Evolutionary conservation across 805 yeast genomes (phyloP).

Genomic region (Candida gorgasii): DNA sequence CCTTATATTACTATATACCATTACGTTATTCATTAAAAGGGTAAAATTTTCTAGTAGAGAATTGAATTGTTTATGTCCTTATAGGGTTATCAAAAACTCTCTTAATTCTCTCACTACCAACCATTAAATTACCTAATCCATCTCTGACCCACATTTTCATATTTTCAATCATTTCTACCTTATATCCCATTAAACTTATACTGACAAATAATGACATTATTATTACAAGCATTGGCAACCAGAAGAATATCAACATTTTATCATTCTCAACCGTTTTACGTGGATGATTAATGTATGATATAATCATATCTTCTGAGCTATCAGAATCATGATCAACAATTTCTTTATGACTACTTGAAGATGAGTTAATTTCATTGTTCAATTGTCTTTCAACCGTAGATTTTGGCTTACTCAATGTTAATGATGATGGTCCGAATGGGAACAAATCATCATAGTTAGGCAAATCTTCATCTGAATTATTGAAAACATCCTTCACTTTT

Average conservation of each 20-base stretch:
- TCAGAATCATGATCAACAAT: constrained; percentile 30
- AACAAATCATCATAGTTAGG: constrained; percentile 78
- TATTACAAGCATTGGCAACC: constrained; percentile 77
- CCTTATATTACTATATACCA: constrained; percentile 6
- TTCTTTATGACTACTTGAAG: background rate
- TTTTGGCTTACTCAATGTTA: constrained; percentile 31
- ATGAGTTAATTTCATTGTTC: constrained; percentile 17
- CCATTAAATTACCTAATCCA: constrained; percentile 42
- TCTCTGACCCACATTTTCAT: constrained; percentile 35
- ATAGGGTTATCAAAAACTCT: constrained; percentile 22
- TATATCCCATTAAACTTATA: constrained; percentile 38
- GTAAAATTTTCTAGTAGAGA: no score
- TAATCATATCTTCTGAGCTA: constrained; percentile 45
- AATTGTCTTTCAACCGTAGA: constrained; percentile 32
- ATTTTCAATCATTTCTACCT: constrained; percentile 35
- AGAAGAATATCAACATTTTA: constrained; percentile 82
- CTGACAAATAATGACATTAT: constrained; percentile 52
- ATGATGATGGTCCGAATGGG: constrained; percentile 49
- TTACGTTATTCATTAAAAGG: constrained; percentile 3
- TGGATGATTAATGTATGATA: constrained; percentile 44
- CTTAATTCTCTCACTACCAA: constrained; percentile 43
- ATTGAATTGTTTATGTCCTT: background rate
- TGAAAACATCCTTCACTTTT: constrained; percentile 43
- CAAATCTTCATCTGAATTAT: constrained; percentile 37
- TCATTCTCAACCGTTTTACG: constrained; percentile 64